These are phyloP conservation scores for Didymella sp. DNA, from an alignment of 2,329 filamentous ascomycete species.

Conservation along the genomic window DNA sequence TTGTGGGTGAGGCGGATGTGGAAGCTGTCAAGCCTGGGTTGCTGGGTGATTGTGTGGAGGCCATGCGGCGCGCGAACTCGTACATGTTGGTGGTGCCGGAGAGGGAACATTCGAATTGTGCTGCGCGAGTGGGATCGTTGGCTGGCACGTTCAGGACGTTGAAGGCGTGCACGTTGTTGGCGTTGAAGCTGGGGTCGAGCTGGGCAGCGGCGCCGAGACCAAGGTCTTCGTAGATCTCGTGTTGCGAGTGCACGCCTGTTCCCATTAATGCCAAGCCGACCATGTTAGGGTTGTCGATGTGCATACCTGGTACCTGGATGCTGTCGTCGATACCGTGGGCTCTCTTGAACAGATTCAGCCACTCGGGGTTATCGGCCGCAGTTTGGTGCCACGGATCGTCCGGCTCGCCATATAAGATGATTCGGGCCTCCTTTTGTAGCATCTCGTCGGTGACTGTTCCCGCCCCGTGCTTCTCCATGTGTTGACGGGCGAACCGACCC, in stretches of 20 bases:
- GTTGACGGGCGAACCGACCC: constrained; percentile 54
- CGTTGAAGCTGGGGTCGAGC: constrained; percentile 41
- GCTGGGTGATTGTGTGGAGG: constrained; percentile 26
- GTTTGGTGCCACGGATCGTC: constrained; percentile 59
- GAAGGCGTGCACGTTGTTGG: constrained; percentile 32
- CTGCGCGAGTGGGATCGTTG: constrained; percentile 22
- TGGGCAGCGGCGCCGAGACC: constrained; percentile 32
- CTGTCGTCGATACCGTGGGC: constrained; percentile 51
- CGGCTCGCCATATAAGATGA: constrained; percentile 54
- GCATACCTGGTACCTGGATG: constrained; percentile 20
- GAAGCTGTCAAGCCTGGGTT: constrained; percentile 30
- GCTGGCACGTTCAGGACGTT: constrained; percentile 16
- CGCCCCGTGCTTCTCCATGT: constrained; percentile 47
- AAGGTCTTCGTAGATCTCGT: constrained; percentile 47
- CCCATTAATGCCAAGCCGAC: background rate
- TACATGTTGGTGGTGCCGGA: constrained; percentile 32
- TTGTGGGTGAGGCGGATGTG: constrained; percentile 22
- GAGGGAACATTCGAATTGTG: constrained; percentile 38
- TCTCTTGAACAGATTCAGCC: constrained; percentile 59
- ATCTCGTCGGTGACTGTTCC: constrained; percentile 56
- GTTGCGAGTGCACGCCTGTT: constrained; percentile 21
- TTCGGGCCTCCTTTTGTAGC: constrained; percentile 57
- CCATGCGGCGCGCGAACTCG: constrained; percentile 20
- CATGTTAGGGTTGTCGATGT: background rate
- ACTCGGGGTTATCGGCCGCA: constrained; percentile 52